Evolutionary conservation across 768 basidiomycete genomes (phyloP).

Genomic region (Rossbeevera mucosa): DNA sequence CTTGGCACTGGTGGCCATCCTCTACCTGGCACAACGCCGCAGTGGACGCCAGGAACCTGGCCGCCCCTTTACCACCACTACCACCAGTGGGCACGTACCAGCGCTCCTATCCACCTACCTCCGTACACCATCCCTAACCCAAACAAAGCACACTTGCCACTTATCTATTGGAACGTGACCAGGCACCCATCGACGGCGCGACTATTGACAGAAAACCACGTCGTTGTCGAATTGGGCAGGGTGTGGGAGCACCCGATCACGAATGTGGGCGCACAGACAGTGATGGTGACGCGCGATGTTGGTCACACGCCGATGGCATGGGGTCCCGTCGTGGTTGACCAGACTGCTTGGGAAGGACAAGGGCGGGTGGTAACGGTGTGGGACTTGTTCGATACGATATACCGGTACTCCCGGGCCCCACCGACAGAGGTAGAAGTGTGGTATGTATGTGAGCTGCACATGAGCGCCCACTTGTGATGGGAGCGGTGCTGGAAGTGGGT

Average conservation of each 20-base stretch:
- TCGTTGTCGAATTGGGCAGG: constrained; percentile 17
- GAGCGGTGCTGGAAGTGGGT: constrained; percentile 37
- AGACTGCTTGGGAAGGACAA: constrained; percentile 3
- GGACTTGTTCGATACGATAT: constrained; percentile 47
- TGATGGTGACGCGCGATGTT: constrained; percentile 25
- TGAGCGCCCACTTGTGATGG: constrained; percentile 27
- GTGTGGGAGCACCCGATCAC: constrained; percentile 21
- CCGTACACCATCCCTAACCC: constrained; percentile 32
- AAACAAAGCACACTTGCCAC: constrained; percentile 23
- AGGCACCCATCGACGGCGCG: constrained; percentile 30
- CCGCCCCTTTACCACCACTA: constrained; percentile 22
- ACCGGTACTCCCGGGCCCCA: constrained; percentile 43
- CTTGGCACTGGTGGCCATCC: constrained; percentile 23
- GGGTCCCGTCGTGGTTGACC: constrained; percentile 47
- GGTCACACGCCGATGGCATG: constrained; percentile 32
- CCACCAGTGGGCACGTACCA: not conserved
- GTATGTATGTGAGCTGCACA: constrained; percentile 15
- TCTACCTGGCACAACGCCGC: constrained; percentile 22
- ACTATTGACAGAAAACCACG: constrained; percentile 28
- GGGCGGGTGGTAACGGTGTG: constrained; percentile 33
- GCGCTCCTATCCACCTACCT: constrained; percentile 21
- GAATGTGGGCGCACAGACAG: constrained; percentile 12
- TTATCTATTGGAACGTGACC: constrained; percentile 35
- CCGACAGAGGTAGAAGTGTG: constrained; percentile 33
- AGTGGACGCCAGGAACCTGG: constrained; percentile 26